Base-by-base conservation (phyloP, 2,329 filamentous ascomycete genomes). In the Coniochaeta pulveracea region DNA sequence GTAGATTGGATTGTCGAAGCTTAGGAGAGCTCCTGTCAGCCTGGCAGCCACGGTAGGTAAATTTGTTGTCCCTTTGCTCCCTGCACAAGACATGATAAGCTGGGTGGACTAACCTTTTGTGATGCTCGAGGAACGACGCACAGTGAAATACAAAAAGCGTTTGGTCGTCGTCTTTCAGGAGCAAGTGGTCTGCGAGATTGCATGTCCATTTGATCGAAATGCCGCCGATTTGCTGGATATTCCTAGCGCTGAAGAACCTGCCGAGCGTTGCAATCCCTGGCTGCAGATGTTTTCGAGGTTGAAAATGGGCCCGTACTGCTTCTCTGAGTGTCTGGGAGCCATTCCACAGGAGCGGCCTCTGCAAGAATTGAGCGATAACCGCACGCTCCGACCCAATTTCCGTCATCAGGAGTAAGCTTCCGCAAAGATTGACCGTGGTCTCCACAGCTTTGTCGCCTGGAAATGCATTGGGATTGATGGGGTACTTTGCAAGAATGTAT, bases 171-270 rank as follows among this genome's bases (percentile, higher is more conserved):
- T 61, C 52, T 0, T 41, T 46, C 15, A 64, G 28, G 2, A 48
- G 48, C 3, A 64, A 45, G 38, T 65, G 61, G 34, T 63, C 57
- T 0, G 51, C 43, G 3, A 65, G 37, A 26, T 64, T 62, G 15
- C 48, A 43, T 0, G 61, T 64, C 46, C 51, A 56, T 5, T 41
- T 34, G 5, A 55, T 45, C 11, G 50, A 18, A 10, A 64, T 46
- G 1, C 58, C 59, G 0, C 49, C 57, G 8, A 64, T 52, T 1
- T 37, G 33, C n/a, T 38, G 42, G 1, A 56, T 9, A 19, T 45
- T 46, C 10, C 30, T 25, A 4, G 46, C 46, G 10, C 38, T 46
- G 33, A 52, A 50, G 2, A 41, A 33, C 12, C 39, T 45, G 4
- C 41, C 41, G 1, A 47, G 22, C 26, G 42, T 48, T 10, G 42